Conservation (phyloP, 371 early-diverging fungal genomes). For the Rhizomucor miehei region DNA sequence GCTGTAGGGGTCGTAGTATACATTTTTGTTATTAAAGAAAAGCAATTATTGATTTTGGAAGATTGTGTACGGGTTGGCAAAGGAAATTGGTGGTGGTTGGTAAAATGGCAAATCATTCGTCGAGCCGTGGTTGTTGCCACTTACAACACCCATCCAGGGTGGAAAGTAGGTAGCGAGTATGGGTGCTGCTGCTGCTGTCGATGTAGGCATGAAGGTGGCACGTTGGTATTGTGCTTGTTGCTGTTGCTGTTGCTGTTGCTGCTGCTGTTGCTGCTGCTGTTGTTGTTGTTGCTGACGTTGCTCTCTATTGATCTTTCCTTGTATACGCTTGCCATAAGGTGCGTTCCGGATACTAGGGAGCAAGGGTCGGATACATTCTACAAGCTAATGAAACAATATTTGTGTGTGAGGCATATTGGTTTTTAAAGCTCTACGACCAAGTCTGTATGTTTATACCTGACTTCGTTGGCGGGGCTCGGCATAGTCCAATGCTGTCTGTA, state of each 20-base stretch:
- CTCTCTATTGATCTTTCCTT: slow-evolving; percentile 72
- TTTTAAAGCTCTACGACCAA: no score
- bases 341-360: slow-evolving; percentile 79
- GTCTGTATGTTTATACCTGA: no score
- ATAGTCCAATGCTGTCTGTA: slow-evolving; percentile 90
- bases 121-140: not conserved
- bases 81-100: slow-evolving; percentile 5
- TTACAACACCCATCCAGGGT: slow-evolving; percentile 9
- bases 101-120: slow-evolving; percentile 11
- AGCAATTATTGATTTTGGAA: slow-evolving; percentile 13
- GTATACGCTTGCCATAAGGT: slow-evolving; percentile 86
- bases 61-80: slow-evolving; percentile 13
- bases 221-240: slow-evolving; percentile 10
- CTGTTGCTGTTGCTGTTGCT: slow-evolving; percentile 6
- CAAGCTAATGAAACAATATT: slow-evolving; percentile 36
- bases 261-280: slow-evolving; percentile 6
- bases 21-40: no score
- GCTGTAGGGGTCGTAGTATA: no score
- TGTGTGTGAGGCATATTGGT: not conserved
- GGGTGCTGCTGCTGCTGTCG: not conserved
- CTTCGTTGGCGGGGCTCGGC: slow-evolving; percentile 71
- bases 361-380: slow-evolving; percentile 78
- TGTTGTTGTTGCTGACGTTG: slow-evolving; percentile 28
- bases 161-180: slow-evolving; percentile 11
- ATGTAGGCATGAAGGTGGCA: not conserved